Evolutionary conservation across 371 early-diverging fungal genomes (phyloP).

Genomic region (Encephalitozoon intestinalis): DNA sequence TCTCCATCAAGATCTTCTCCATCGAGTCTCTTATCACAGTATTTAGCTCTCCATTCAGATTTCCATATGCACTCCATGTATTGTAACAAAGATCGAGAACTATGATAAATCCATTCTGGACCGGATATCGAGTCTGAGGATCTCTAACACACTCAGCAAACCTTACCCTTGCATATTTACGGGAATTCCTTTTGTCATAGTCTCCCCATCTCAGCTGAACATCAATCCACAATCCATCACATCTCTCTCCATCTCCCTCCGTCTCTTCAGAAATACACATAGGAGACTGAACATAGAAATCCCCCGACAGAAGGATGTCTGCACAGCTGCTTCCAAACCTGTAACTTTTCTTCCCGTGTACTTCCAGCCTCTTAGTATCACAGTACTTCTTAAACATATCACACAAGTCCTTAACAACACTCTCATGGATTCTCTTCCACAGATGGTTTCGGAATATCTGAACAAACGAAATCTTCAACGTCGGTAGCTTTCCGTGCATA

Average conservation of each 20-base stretch:
- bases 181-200: conserved; percentile 90
- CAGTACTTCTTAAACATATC: neutral
- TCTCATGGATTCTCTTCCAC: conserved; percentile 97
- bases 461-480: conserved; percentile 89
- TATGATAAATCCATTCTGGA: conserved; percentile 85
- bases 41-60: conserved; percentile 81
- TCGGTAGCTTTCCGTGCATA: conserved; percentile 98
- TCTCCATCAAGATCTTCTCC: conserved; percentile 87
- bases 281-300: conserved; percentile 89
- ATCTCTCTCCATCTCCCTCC: conserved; percentile 63
- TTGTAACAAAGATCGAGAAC: conserved; percentile 92
- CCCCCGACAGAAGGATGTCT: conserved; percentile 83
- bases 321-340: conserved; percentile 81
- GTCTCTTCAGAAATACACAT: conserved; percentile 65
- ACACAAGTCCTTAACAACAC: conserved; percentile 71
- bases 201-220: conserved; percentile 96
- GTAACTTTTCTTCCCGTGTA: conserved; percentile 92
- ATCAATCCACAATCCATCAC: conserved; percentile 92
- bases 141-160: conserved; percentile 91
- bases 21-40: conserved; percentile 65
- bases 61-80: conserved; percentile 86
- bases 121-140: conserved; percentile 84
- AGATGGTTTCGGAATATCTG: conserved; percentile 96
- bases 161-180: conserved; percentile 89
- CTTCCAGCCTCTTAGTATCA: conserved; percentile 47